These are phyloP conservation scores for Tetragonia tetragonoides DNA, from an alignment of 148 eudicot species.

Conservation along the genomic window DNA sequence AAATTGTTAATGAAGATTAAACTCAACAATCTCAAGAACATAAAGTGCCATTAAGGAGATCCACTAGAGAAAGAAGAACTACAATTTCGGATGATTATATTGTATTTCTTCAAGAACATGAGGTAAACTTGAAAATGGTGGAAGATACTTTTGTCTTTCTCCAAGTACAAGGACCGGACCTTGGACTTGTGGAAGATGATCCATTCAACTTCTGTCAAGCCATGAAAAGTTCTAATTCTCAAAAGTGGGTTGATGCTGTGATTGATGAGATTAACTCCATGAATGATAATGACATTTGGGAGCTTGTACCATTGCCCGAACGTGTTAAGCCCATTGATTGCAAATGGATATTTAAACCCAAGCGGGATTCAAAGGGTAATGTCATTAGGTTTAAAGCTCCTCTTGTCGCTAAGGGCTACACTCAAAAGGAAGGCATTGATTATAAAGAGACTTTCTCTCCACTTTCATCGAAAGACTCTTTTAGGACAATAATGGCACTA, in stretches of 20 bases:
- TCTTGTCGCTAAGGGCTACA: constrained; percentile 13
- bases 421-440: constrained; percentile 14
- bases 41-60: no score
- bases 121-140: no score
- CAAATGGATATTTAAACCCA: constrained; percentile 20
- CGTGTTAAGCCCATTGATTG: not conserved
- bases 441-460: constrained; percentile 19
- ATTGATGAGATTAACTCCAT: constrained; percentile 14
- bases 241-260: not conserved
- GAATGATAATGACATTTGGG: constrained; percentile 11
- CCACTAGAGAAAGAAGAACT: no score
- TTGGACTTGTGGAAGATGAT: no score
- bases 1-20: no score
- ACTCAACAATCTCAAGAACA: no score
- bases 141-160: no score
- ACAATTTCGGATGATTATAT: no score
- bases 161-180: no score
- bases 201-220: no score
- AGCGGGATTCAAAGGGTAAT: not conserved
- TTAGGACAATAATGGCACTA: not conserved
- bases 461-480: constrained; percentile 13
- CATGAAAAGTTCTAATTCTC: constrained; percentile 15
- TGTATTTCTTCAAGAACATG: no score
- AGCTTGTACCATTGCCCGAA: not conserved
- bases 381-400: constrained; percentile 4